phyloP scores from a whole-genome alignment of 2,329 filamentous ascomycete species.

The Claviceps citrina region DNA sequence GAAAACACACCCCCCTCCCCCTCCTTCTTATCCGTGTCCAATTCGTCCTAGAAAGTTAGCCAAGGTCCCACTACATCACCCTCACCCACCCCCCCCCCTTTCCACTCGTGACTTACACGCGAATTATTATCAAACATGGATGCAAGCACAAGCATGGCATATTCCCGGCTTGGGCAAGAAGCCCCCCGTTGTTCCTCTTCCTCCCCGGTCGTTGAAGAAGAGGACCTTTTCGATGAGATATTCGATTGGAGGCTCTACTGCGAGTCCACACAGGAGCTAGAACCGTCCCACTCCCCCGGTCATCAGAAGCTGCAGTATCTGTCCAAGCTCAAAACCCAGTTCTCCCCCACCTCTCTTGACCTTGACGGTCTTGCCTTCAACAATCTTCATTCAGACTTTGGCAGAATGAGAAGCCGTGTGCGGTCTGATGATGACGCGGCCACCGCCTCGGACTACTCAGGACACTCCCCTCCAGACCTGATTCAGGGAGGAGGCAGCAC shows the following conservation, averaged over 20 bases:
- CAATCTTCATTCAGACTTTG: conserved; percentile 15
- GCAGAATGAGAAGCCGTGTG: conserved; percentile 20
- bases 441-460: conserved; percentile 22
- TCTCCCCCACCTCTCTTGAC: conserved; percentile 18
- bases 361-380: conserved; percentile 17
- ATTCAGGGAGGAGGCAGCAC: conserved; percentile 23
- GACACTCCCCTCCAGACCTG: conserved; percentile 23
- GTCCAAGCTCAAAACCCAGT: conserved; percentile 20
- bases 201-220: conserved; percentile 17
- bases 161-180: conserved; percentile 21
- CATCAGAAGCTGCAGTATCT: conserved; percentile 13
- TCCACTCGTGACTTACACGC: conserved; percentile 20
- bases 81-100: conserved; percentile 8
- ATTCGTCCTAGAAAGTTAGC: conserved; percentile 21
- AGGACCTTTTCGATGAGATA: conserved; percentile 20
- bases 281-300: conserved; percentile 16
- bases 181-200: conserved; percentile 22
- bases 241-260: conserved; percentile 24
- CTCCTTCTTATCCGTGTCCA: conserved; percentile 15
- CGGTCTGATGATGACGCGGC: conserved; percentile 18
- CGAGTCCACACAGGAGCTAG: conserved; percentile 17
- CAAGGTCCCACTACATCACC: conserved; percentile 26
- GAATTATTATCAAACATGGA: conserved; percentile 21
- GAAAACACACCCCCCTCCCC: conserved; percentile 9
- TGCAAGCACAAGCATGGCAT: conserved; percentile 18